phyloP scores from a whole-genome alignment of 805 yeast species.

The Candida adriatica region DNA sequence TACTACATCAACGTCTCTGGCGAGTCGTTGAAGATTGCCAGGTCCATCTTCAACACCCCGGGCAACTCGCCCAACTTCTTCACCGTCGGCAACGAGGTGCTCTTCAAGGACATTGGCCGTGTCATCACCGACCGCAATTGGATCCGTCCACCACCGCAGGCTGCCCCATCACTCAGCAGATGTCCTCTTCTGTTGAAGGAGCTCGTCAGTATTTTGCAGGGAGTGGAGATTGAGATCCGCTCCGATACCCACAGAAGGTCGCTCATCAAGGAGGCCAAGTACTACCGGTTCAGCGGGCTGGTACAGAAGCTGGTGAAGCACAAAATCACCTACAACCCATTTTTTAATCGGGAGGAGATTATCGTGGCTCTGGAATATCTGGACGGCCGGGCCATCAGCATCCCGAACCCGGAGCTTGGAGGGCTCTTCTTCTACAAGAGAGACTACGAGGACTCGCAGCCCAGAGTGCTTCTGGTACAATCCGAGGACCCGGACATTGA shows the following conservation, averaged over 20 bases:
- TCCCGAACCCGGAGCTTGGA: slow-evolving; percentile 1
- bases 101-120: slow-evolving; percentile 44
- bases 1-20: slow-evolving; percentile 54
- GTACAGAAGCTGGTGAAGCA: slow-evolving; percentile 64
- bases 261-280: slow-evolving; percentile 63
- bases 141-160: slow-evolving; percentile 74
- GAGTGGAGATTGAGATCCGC: slow-evolving; percentile 40
- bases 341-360: slow-evolving; percentile 48
- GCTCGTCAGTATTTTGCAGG: slow-evolving; percentile 48
- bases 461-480: slow-evolving; percentile 38
- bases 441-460: slow-evolving; percentile 35
- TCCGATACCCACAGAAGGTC: slow-evolving; percentile 49
- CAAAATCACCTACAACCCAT: slow-evolving; percentile 44
- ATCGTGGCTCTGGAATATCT: slow-evolving; percentile 19
- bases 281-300: slow-evolving; percentile 66
- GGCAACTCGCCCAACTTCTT: slow-evolving; percentile 81
- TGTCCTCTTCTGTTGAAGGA: slow-evolving; percentile 14
- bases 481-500: slow-evolving; percentile 5
- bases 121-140: slow-evolving; percentile 32
- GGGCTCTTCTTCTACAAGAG: slow-evolving; percentile 30
- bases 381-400: slow-evolving; percentile 10
- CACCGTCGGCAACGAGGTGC: slow-evolving; percentile 49
- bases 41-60: slow-evolving; percentile 41
- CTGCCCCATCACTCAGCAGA: slow-evolving; percentile 41
- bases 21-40: slow-evolving; percentile 50